Evolutionary conservation across 768 basidiomycete genomes (phyloP).

Genomic region (Rhizopogon roseolus): DNA sequence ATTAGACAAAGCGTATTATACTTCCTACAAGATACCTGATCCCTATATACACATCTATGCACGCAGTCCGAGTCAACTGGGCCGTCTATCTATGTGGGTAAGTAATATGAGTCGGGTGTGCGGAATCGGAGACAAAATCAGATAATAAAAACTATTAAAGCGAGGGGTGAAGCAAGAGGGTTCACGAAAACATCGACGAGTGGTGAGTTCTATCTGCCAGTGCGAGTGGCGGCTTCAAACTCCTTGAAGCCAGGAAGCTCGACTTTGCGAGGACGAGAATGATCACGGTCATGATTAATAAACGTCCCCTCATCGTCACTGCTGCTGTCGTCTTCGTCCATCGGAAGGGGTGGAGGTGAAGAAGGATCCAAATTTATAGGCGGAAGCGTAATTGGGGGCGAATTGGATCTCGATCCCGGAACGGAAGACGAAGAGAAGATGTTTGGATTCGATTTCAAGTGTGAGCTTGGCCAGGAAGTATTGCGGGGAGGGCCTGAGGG

Average conservation of each 20-base stretch:
- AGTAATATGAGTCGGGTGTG: not conserved
- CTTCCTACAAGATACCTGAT: conserved; percentile 28
- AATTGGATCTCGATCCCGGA: conserved; percentile 59
- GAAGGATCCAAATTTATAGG: conserved; percentile 50
- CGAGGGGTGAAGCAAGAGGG: not conserved
- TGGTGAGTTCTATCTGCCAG: conserved; percentile 10
- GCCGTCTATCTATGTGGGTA: not conserved
- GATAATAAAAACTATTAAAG: not conserved
- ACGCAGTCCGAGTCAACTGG: not conserved
- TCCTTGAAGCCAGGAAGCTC: conserved; percentile 61
- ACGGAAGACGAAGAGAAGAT: conserved; percentile 19
- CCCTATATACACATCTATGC: conserved; percentile 2
- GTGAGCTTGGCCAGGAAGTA: conserved; percentile 32
- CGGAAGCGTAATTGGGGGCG: conserved; percentile 69
- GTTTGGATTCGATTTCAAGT: conserved; percentile 9
- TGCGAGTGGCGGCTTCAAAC: conserved; percentile 49
- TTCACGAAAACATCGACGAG: not conserved
- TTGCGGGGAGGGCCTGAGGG: conserved; percentile 28
- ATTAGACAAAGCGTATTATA: conserved; percentile 25
- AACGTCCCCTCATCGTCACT: conserved; percentile 18
- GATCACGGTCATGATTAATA: conserved; percentile 12
- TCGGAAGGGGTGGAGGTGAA: conserved; percentile 7
- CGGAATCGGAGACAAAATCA: not conserved
- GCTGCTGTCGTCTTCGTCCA: conserved; percentile 11
- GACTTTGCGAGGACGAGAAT: conserved; percentile 22